phyloP scores from a whole-genome alignment of 345 rosid genomes.

The Dipteronia sinensis region DNA sequence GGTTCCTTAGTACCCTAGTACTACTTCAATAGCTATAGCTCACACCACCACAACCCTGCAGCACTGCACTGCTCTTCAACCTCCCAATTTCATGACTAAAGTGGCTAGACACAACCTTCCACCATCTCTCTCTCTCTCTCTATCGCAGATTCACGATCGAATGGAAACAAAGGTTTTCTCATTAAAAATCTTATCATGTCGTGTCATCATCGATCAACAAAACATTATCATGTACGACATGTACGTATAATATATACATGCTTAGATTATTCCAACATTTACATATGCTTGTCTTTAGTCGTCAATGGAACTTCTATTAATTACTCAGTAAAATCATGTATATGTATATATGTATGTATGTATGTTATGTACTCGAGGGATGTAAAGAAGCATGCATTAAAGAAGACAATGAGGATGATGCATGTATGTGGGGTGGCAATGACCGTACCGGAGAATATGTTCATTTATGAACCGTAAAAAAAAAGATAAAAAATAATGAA shows the following conservation, averaged over 20 bases:
- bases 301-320: neutral
- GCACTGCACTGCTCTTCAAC: too few species aligned
- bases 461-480: slow-evolving; percentile 3
- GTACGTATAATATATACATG: neutral
- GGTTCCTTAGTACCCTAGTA: too few species aligned
- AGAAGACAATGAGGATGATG: neutral
- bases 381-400: neutral
- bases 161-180: neutral
- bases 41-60: too few species aligned
- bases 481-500: neutral
- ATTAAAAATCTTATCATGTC: neutral
- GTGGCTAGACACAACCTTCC: neutral
- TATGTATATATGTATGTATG: neutral
- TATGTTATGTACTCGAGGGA: too few species aligned
- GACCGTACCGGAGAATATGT: slow-evolving; percentile 6
- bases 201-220: too few species aligned
- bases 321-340: neutral
- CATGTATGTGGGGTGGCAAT: neutral
- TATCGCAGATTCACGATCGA: too few species aligned
- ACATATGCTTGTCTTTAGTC: neutral
- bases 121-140: neutral
- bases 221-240: neutral
- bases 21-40: too few species aligned
- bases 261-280: neutral
- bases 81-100: too few species aligned